Base-by-base conservation (phyloP, 495 filamentous ascomycete species). In the Aspergillus cristatus region DNA sequence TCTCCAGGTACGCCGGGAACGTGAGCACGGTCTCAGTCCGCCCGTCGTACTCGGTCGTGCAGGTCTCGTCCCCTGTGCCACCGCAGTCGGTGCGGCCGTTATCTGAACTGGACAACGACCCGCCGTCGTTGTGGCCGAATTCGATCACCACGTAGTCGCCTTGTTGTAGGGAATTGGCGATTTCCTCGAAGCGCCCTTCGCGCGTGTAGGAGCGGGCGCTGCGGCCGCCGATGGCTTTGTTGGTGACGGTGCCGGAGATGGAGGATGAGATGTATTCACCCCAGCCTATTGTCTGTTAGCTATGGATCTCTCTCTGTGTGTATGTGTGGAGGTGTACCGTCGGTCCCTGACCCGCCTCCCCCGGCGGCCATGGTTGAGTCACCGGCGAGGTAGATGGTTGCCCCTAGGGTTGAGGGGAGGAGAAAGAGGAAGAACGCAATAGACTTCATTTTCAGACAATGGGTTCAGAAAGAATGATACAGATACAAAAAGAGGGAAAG, bases 91-190 rank as follows among this genome's bases (percentile, higher is more conserved):
- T 72, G 32, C 76, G 72, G 14, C 73, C 75, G 54, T 81, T 79
- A 54, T 81, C 28, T 12, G 4, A n/a, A 24, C 76, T 59, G 6
- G 62, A 58, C 3, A 79, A 67, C 4, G 70, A 74, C 8, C 76
- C 74, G 36, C 77, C 76, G 47, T 80, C 77, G 52, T 81, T 81
- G 63, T 81, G 76, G 1, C 77, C 76, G 41, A 81, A 78, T 45
- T 76, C 74, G 47, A 79, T 77, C 32, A 79, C 58, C 28, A 79
- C 74, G 51, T 62, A 74, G 54, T 81, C 76, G 31, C 69, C 71
- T 6, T 60, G 15, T 26, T 65, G 38, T 13, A 79, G 57, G 14
- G 57, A 40, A 32, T 50, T 42, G 47, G 70, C 68, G 43, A 81
- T 67, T 11, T 61, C 62, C 30, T 62, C 45, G 63, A 81, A 81